These are phyloP conservation scores for Trichophyton verrucosum DNA, from an alignment of 2,329 filamentous ascomycete genomes.

Conservation along the genomic window DNA sequence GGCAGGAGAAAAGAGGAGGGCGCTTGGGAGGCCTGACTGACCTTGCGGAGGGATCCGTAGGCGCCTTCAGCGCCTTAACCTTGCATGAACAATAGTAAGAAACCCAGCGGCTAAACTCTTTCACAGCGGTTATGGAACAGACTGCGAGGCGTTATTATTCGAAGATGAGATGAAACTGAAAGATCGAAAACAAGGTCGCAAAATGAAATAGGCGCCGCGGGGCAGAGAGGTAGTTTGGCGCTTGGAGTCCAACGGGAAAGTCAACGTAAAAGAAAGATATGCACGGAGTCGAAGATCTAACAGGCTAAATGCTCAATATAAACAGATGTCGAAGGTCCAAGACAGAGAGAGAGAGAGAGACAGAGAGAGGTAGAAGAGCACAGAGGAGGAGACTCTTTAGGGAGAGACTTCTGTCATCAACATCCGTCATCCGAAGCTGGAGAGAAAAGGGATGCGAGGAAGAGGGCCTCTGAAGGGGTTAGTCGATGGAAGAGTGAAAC, in stretches of 20 bases:
- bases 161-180: constrained; percentile 1
- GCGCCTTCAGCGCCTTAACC: constrained; percentile 3
- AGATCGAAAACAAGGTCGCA: neutral
- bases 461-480: neutral
- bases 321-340: neutral
- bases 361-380: neutral
- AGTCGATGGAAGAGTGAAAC: neutral
- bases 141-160: neutral
- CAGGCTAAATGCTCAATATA: neutral
- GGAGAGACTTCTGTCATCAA: neutral
- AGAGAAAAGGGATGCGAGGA: neutral
- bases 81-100: constrained; percentile 2
- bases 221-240: constrained; percentile 1
- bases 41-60: neutral
- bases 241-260: neutral
- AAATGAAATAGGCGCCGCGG: constrained; percentile 2
- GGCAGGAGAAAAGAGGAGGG: neutral
- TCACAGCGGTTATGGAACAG: neutral
- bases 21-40: neutral
- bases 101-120: neutral
- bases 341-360: neutral
- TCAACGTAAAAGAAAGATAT: neutral
- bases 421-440: neutral
- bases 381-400: neutral
- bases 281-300: neutral